Percentiles rank a stretch among this genome's conserved stretches.
phyloP scores from a whole-genome alignment of 2,329 filamentous ascomycete species.

The Onygenales sp. region DNA sequence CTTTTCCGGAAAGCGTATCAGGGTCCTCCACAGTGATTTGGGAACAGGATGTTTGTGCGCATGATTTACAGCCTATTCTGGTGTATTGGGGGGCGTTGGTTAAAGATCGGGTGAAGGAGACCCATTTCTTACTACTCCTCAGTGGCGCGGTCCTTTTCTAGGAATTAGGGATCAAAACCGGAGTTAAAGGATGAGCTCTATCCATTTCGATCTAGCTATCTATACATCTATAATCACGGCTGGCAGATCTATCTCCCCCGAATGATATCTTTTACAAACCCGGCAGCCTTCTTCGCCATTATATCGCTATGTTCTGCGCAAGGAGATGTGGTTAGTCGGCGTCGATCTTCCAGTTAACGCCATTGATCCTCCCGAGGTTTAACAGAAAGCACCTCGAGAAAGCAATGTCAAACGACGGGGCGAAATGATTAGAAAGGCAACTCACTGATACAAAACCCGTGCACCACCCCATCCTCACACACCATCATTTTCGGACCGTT shows the following conservation, averaged over 20 bases:
- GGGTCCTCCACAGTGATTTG: neutral
- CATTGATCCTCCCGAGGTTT: neutral
- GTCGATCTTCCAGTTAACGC: neutral
- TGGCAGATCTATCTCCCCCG: neutral
- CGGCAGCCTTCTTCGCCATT: constrained; percentile 43
- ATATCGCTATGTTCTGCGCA: constrained; percentile 30
- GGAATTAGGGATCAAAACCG: constrained; percentile 2
- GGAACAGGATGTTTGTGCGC: constrained; percentile 8
- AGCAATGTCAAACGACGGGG: neutral
- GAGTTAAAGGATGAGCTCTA: neutral
- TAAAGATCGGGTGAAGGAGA: too few relatives aligned
- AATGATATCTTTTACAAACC: constrained; percentile 38
- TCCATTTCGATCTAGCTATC: neutral
- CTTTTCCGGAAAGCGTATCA: constrained; percentile 34
- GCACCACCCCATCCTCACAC: constrained; percentile 45
- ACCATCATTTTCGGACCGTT: constrained; percentile 45
- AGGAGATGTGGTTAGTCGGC: neutral
- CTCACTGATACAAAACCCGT: constrained; percentile 51
- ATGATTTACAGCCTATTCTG: too few relatives aligned
- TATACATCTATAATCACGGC: neutral
- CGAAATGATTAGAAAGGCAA: neutral
- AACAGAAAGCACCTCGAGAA: neutral
- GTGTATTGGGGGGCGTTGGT: too few relatives aligned
- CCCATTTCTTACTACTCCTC: too few relatives aligned
- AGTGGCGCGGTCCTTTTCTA: too few relatives aligned